A percentile compares a stretch with the other conserved stretches of the same genome.
These are phyloP conservation scores for Hanseniaspora clermontiae DNA, from an alignment of 805 yeast species.

Conservation along the genomic window DNA sequence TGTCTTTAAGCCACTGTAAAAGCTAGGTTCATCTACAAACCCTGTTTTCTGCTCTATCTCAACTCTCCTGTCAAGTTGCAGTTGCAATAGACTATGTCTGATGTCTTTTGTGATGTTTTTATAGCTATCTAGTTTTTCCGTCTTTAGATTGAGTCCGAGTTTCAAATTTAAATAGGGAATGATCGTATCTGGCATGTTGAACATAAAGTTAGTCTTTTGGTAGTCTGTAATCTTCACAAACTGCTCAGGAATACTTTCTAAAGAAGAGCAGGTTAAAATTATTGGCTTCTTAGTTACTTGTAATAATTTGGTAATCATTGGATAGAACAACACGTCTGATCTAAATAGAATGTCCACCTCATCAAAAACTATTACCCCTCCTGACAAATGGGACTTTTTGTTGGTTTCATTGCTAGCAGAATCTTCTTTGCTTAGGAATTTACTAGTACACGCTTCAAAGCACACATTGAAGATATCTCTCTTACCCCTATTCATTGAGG, in stretches of 20 bases:
- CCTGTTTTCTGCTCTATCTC: neutral
- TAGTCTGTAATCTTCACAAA: constrained; percentile 35
- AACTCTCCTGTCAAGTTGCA: constrained; percentile 33
- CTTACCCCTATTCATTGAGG: constrained; percentile 59
- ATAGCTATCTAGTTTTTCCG: constrained; percentile 24
- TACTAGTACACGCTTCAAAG: constrained; percentile 74
- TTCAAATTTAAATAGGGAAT: constrained; percentile 18
- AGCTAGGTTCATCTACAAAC: neutral
- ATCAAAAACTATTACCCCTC: constrained; percentile 63
- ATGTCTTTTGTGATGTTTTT: constrained; percentile 31
- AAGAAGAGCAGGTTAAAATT: constrained; percentile 48
- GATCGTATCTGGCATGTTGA: constrained; percentile 28
- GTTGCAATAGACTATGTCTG: constrained; percentile 34
- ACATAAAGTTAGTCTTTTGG: constrained; percentile 32
- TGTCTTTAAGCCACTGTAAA: neutral
- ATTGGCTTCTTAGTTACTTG: constrained; percentile 56
- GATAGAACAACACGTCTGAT: constrained; percentile 73
- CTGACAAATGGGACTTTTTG: constrained; percentile 28
- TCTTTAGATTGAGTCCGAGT: constrained; percentile 27
- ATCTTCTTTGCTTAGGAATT: constrained; percentile 37
- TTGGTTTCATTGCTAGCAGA: neutral
- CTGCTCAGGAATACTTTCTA: constrained; percentile 35
- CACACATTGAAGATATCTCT: constrained; percentile 54
- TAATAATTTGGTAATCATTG: constrained; percentile 48
- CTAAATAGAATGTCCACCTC: constrained; percentile 75